These are phyloP conservation scores for Schizophyllum amplum DNA, from an alignment of 1,284 basidiomycete genomes.

Conservation along the genomic window DNA sequence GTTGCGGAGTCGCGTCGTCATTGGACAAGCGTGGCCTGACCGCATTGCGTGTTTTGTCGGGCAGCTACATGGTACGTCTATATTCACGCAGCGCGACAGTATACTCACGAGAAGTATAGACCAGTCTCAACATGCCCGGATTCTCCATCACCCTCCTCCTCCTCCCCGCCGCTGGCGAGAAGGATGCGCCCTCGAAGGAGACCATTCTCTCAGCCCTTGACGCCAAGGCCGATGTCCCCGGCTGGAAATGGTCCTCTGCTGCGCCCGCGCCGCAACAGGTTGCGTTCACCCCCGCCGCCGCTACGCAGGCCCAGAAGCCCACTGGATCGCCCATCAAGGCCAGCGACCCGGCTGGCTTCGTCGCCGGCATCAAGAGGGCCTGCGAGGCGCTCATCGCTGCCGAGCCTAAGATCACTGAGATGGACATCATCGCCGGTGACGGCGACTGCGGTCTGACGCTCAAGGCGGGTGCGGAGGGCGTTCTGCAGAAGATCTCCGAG, in stretches of 20 bases:
- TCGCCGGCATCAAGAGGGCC: slow-evolving; percentile 50
- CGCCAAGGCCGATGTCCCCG: slow-evolving; percentile 64
- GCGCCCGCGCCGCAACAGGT: slow-evolving; percentile 19
- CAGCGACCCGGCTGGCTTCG: slow-evolving; percentile 41
- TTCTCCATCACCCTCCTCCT: slow-evolving; percentile 86
- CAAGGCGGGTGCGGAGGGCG: slow-evolving; percentile 46
- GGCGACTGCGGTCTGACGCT: slow-evolving; percentile 80
- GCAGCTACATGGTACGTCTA: slow-evolving; percentile 72
- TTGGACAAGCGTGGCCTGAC: slow-evolving; percentile 50
- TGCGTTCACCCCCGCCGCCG: slow-evolving; percentile 10
- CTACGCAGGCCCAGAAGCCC: slow-evolving; percentile 11
- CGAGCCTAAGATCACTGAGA: slow-evolving; percentile 83
- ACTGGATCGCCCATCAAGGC: slow-evolving; percentile 17
- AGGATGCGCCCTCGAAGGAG: slow-evolving; percentile 28
- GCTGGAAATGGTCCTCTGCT: slow-evolving; percentile 73
- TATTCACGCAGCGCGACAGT: neutral
- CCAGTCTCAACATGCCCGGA: slow-evolving; percentile 91
- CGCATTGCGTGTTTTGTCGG: slow-evolving; percentile 60
- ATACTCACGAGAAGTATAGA: slow-evolving; percentile 33
- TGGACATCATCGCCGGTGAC: slow-evolving; percentile 73
- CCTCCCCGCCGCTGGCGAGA: slow-evolving; percentile 47
- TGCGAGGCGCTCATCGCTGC: slow-evolving; percentile 66
- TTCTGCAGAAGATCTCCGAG: slow-evolving; percentile 40
- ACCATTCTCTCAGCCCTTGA: slow-evolving; percentile 73
- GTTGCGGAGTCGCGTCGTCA: slow-evolving; percentile 51